These are phyloP conservation scores for Strobilomyces confusus DNA, from an alignment of 768 basidiomycete species.

Conservation along the genomic window DNA sequence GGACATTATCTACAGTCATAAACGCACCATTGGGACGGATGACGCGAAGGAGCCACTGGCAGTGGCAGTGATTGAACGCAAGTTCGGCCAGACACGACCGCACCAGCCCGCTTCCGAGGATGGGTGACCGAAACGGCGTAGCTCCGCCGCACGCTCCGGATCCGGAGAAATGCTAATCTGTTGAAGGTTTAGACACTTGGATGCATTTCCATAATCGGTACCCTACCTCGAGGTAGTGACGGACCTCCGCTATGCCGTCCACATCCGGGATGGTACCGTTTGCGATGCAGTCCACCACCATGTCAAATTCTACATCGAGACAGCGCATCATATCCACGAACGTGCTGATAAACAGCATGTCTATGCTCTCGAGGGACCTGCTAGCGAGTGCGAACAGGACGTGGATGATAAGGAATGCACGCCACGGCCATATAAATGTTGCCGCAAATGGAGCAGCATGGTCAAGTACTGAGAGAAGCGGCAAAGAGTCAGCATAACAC, in stretches of 20 bases:
- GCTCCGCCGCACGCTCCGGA: slow-evolving; percentile 7
- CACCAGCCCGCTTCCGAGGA: slow-evolving; percentile 13
- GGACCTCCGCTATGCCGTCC: slow-evolving; percentile 1
- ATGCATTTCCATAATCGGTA: neutral
- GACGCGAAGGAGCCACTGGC: slow-evolving; percentile 13
- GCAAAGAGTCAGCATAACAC: neutral
- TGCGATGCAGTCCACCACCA: neutral
- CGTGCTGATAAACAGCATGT: neutral
- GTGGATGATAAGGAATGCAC: slow-evolving; percentile 12
- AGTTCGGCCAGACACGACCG: slow-evolving; percentile 10
- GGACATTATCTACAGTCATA: neutral
- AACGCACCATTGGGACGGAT: slow-evolving; percentile 9
- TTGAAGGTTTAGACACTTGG: neutral
- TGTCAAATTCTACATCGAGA: neutral
- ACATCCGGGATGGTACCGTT: neutral
- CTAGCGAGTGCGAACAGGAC: slow-evolving; percentile 5
- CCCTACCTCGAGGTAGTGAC: slow-evolving; percentile 1
- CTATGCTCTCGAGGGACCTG: slow-evolving; percentile 4
- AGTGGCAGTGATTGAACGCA: slow-evolving; percentile 1
- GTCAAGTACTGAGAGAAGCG: neutral
- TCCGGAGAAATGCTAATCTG: slow-evolving; percentile 4
- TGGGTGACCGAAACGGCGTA: slow-evolving; percentile 11
- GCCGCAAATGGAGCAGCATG: slow-evolving; percentile 5
- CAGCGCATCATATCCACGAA: slow-evolving; percentile 1
- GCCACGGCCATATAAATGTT: slow-evolving; percentile 6